Evolutionary conservation across 192 early-diverging fungal species (phyloP).

Genomic region (Coemansia furcata): DNA sequence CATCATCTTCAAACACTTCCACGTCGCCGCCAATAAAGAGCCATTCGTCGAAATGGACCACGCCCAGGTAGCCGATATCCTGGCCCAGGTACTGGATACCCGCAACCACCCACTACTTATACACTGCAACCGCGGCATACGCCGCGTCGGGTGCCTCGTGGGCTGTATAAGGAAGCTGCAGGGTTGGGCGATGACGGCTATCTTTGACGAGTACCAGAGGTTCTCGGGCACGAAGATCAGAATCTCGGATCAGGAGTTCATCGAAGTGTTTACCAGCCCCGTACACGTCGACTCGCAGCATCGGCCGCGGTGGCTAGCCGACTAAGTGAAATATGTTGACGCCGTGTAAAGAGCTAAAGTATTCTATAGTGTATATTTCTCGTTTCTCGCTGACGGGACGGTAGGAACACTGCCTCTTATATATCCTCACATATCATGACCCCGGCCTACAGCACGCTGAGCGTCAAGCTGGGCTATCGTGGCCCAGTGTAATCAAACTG

Average conservation of each 20-base stretch:
- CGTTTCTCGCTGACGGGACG: no score
- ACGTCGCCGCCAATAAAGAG: constrained; percentile 84
- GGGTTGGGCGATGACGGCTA: constrained; percentile 93
- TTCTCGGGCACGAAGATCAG: constrained; percentile 89
- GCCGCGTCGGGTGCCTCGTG: constrained; percentile 90
- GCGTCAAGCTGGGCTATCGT: no score
- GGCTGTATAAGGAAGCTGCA: constrained; percentile 93
- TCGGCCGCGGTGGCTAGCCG: constrained; percentile 27
- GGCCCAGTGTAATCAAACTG: no score
- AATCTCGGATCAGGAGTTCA: constrained; percentile 93
- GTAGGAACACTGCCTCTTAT: no score
- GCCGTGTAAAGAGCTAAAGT: no score
- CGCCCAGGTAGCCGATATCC: constrained; percentile 22
- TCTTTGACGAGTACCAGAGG: constrained; percentile 95
- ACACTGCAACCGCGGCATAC: constrained; percentile 94
- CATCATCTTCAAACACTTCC: constrained; percentile 78
- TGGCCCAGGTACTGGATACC: constrained; percentile 40
- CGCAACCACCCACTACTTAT: constrained; percentile 68
- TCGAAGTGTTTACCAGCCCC: constrained; percentile 38
- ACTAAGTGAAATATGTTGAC: constrained; percentile 3
- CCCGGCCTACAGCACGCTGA: no score
- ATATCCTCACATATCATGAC: no score
- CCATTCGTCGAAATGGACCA: constrained; percentile 50
- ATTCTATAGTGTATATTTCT: no score
- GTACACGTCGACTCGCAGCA: constrained; percentile 15